Base-by-base conservation (phyloP, 2,329 filamentous ascomycete species). In the Geoglossum cookeanum region DNA sequence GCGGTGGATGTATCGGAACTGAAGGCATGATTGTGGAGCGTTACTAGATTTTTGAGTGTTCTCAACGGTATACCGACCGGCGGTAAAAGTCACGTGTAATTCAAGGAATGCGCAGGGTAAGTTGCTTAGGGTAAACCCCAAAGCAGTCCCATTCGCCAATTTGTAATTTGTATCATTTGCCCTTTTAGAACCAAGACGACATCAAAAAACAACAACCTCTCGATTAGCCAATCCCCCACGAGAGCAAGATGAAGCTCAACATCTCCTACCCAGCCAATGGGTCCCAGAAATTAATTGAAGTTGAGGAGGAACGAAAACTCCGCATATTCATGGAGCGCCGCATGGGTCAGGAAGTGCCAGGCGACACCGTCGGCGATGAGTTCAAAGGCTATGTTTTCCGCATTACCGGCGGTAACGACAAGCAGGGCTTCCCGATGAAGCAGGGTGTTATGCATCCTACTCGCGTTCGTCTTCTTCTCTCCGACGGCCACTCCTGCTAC, bases 341-440 rank as follows among this genome's bases (percentile, higher is more conserved):
- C 77, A 92, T 92, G 87, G 87, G 87, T 71, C 81, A 84, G 70
- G 87, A 96, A 79, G 87, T 98, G 68, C 77, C 86, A 68, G 92
- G 85, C 70, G 94, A 98, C 79, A 85, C 84, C 72, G 81, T 98
- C 70, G 92, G 92, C 71, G 90, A 97, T 72, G 92, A 98, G 79
- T 98, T 94, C 87, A 96, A 96, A 83, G 92, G 92, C 76, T 98
- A 98, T 81, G 84, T 98, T 79, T 89, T 98, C 85, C 85, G 83
- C 74, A 97, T 98, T 80, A 98, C 92, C 70, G 94, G 92, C 72
- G 92, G 94, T 73, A 98, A 98, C 86, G 92, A 98, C 87, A 98
- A 98, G 88, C 94, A 98, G 82, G 92, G 92, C 80, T 98, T 98
- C 84, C 92, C 92, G 68, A 98, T 98, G 92, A 98, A 98, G 89